These are phyloP conservation scores for Candida sp. DNA, from an alignment of 1,139 yeast species.

Conservation along the genomic window DNA sequence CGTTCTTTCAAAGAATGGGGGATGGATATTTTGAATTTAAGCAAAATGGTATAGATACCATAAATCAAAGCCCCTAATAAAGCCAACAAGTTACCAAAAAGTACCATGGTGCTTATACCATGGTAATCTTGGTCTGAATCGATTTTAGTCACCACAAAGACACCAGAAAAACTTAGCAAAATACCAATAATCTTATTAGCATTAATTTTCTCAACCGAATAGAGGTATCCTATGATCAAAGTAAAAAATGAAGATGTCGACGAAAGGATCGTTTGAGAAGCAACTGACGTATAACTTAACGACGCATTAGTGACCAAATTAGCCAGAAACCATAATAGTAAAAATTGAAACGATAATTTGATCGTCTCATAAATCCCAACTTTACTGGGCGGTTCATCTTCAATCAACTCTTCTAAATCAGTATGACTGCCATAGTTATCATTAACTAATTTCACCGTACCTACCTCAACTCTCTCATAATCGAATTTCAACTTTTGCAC, in stretches of 20 bases:
- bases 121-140: conserved; percentile 29
- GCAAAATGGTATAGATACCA: conserved; percentile 86
- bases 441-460: conserved; percentile 8
- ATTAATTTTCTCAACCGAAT: conserved; percentile 68
- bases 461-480: conserved; percentile 9
- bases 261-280: conserved; percentile 87
- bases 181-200: conserved; percentile 65
- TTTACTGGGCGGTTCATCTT: conserved; percentile 6
- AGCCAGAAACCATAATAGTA: conserved; percentile 85
- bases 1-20: conserved; percentile 56
- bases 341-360: conserved; percentile 71
- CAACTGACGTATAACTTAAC: conserved; percentile 83
- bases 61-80: conserved; percentile 80
- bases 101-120: conserved; percentile 31
- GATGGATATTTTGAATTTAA: conserved; percentile 61
- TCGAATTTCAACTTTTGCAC: conserved; percentile 17
- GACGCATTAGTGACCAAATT: conserved; percentile 88
- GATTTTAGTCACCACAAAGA: conserved; percentile 67
- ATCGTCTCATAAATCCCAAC: conserved; percentile 48
- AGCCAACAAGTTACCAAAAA: conserved; percentile 79
- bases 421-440: conserved; percentile 15
- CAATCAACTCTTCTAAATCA: conserved; percentile 5
- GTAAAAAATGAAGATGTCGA: conserved; percentile 95
- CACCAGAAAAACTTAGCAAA: conserved; percentile 72
- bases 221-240: conserved; percentile 71